Evolutionary conservation across 2,329 filamentous ascomycete species (phyloP), one percentile per base, ranked within the genome.

Genomic region (Pseudocercospora eumusae): DNA sequence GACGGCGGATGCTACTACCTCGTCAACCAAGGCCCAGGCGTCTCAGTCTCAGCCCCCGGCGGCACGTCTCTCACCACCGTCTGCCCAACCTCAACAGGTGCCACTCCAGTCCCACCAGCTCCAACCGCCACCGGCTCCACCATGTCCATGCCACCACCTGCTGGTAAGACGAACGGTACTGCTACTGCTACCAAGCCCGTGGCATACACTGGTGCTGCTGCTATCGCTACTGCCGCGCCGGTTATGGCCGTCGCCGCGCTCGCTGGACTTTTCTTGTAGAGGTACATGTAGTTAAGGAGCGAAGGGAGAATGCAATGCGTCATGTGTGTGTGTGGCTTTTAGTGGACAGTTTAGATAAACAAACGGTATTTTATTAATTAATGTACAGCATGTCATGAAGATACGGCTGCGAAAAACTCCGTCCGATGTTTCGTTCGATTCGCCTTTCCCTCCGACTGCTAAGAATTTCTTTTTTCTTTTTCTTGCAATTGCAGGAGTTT

Each of bases 41-140:
- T 47, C 42, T 45, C 42, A 7, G 42, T 11, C 42, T 11, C 42
- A 21, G 42, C 42, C 6, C 56, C 58, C 18, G 59, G 63, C 42
- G 63, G 63, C 50, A 40, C 49, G 11, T 40, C 36, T 13, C 62
- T 56, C 50, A 62, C 60, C 18, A 65, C 63, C 15, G 33, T 54
- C 52, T 65, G 60, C 57, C 63, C 63, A n/a, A 47, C n/a, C 23
- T 36, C 63, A 33, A 65, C n/a, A n/a, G n/a, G n/a, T n/a, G n/a
- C n/a, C n/a, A n/a, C n/a, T n/a, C n/a, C n/a, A n/a, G n/a, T n/a
- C n/a, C 20, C 44, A 21, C 44, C 44, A 11, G 44, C 44, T 15
- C 44, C 44, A 47, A 11, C 44, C 8, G 9, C 21, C 10, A 57
- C 56, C n/a, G 40, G 42, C 11, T 23, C 59, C 20, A 18, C 40